Conservation (phyloP, 192 early-diverging fungal genomes). For the Jimgerdemannia flammicorona region DNA sequence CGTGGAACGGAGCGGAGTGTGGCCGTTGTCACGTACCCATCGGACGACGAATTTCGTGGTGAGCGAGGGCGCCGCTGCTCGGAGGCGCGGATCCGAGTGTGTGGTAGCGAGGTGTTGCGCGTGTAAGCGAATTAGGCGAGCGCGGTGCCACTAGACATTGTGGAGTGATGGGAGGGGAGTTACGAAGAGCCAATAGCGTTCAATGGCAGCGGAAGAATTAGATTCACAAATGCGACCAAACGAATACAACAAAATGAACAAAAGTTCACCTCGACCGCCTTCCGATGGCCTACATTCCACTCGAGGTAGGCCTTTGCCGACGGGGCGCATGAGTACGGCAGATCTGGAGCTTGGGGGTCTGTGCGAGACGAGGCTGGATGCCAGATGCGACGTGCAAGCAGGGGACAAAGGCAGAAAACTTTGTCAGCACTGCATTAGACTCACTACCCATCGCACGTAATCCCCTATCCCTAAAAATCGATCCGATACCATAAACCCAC, state of each 20-base stretch:
- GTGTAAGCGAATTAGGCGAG: slow-evolving; percentile 25
- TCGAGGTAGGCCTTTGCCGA: slow-evolving; percentile 26
- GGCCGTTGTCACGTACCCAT: slow-evolving; percentile 39
- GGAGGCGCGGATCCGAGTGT: slow-evolving; percentile 15
- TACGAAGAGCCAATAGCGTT: not conserved
- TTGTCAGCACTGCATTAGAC: too few species aligned
- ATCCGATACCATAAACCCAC: not conserved
- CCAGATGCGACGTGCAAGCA: slow-evolving; percentile 3
- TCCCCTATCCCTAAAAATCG: too few species aligned
- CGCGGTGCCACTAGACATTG: slow-evolving; percentile 40
- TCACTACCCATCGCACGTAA: too few species aligned
- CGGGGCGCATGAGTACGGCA: slow-evolving; percentile 39
- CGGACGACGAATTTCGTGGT: slow-evolving; percentile 37
- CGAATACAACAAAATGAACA: not conserved
- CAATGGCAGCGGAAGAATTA: too few species aligned
- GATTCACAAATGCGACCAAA: too few species aligned
- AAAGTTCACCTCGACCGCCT: slow-evolving; percentile 40
- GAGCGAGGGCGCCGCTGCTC: slow-evolving; percentile 13
- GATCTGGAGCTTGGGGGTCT: not conserved
- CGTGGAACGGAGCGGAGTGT: slow-evolving; percentile 27
- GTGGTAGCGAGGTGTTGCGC: slow-evolving; percentile 21
- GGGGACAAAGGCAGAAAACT: not conserved
- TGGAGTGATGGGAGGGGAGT: not conserved
- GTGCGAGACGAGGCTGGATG: not conserved
- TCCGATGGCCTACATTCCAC: slow-evolving; percentile 44